Base-by-base conservation (phyloP, 2,329 filamentous ascomycete species). In the Monilinia fructigena region DNA sequence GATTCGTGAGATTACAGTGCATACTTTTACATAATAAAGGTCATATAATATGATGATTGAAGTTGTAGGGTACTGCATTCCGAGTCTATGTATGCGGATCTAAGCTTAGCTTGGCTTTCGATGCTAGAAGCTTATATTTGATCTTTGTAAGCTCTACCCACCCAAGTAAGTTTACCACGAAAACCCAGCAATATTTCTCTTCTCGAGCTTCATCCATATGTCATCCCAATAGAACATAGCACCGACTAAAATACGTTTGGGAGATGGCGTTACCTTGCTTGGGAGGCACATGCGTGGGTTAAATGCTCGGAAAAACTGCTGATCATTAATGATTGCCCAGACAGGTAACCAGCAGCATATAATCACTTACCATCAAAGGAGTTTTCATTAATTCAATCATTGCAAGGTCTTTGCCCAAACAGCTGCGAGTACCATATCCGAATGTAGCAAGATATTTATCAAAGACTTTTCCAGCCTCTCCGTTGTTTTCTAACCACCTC, bases 371-470 rank as follows among this genome's bases (percentile, higher is more conserved):
- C 54, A 65, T 65, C 54, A 65, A 59, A 50, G 54, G 54, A 40
- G 63, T 59, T 50, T 66, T 66, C 47, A 61, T 54, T 26, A 62
- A 54, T 54, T 55, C 56, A 52, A 62, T 54, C 56, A 61, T 61
- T 28, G 50, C 56, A 38, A 66, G 48, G 12, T 66, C 58, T 11
- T 66, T 66, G 23, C 50, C 64, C 50, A 66, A 55, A 45, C 64
- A 66, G 26, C 48, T 60, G 5, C 64, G 31, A 47, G 55, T 65
- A 23, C 63, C 55, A 52, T 60, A 65, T 12, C 63, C 63, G n/a
- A 65, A 65, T 16, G 55, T 65, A 59, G 55, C 55, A 31, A 65
- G 38, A 54, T 65, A 61, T 42, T 65, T 61, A 60, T 61, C 63
- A 18, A 65, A 60, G 7, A 59, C 35, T 35, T 53, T 65, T 10